Evolutionary conservation across 345 rosid genomes (phyloP), one percentile per base, ranked within the genome.

Genomic region (Ricinus communis): DNA sequence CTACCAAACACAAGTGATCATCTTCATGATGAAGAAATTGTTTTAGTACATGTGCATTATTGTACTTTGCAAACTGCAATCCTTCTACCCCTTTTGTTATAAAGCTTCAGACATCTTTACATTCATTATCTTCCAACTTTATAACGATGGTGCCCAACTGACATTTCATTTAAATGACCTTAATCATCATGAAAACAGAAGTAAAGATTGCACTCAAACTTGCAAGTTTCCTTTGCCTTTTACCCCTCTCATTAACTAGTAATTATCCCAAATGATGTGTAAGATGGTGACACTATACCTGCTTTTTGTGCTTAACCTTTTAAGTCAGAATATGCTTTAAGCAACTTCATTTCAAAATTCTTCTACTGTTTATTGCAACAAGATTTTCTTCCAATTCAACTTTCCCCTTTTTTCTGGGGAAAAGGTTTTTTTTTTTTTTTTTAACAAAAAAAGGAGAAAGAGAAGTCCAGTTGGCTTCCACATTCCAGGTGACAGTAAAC

Each of bases 1-100:
- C 65, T 30, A 58, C 65, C 65, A 60, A 60, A 33, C 66, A 31
- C 28, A 16, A 47, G 30, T 33, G 13, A 66, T 52, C 70, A 43
- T 43, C 47, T 43, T 52, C 28, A n/a, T 18, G 40, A 68, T 41
- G 10, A 60, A 46, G 33, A 47, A 47, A n/a, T 46, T 31, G 33
- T 8, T 6, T n/a, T 2, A 1, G 1, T 22, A 5, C 3, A 22
- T 66, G 3, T 19, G 9, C 57, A 9, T n/a, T 31, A 0, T 6
- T 18, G 9, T 8, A 1, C 22, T 19, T 66, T 18, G 25, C 5
- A 18, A 6, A 18, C n/a, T 50, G 0, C 55, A 4, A 15, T 19
- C 18, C 12, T 28, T 55, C 30, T 12, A 8, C 47, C 8, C 36
- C 43, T 6, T 6, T 30, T 4, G 22, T 15, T 58, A 30, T 25